Base-by-base conservation (phyloP, 192 early-diverging fungal genomes). In the Physocladia obscura region DNA sequence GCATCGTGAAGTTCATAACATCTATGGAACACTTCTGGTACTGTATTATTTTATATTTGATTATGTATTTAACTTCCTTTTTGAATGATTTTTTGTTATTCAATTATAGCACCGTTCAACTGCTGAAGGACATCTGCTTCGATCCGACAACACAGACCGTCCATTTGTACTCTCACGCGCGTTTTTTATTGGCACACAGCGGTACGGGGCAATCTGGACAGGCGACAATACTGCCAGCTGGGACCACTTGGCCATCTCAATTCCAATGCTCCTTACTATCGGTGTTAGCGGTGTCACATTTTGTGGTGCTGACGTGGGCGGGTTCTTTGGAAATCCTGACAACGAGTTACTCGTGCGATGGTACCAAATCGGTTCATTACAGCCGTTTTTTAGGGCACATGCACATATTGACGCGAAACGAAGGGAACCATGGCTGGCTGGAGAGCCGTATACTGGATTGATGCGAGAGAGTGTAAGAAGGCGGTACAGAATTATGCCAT, bases 351-450 rank as follows among this genome's bases (percentile, higher is more conserved):
- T 97, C 58, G 78, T 89, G 15, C 90, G 97, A n/a, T 99, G 97
- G 97, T 99, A 97, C 77, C 97, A 99, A 81, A 82, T 90, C 13
- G 97, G 87, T 8, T 88, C 90, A 32, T 95, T 91, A 79, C 93
- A 98, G 63, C 97, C 97, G 11, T 99, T 99, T 79, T 94, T 97
- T 87, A 89, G 97, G 30, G 97, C 88, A 2, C 97, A 99, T 75
- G 94, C 97, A 2, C 95, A 99, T 75, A 91, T 98, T 58, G 95
- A 98, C 78, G 94, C 94, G 27, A 96, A 94, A 74, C 90, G 97
- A 32, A 89, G 95, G 36, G 97, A 99, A 74, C 97, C 97, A 4
- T 99, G 95, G 92, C 67, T 98, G 24, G 87, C 93, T 78, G 94
- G 92, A 36, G 94, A 97, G 70, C 90, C 91, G 1, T 89, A 90